phyloP scores from a whole-genome alignment of 2,329 filamentous ascomycete species.

The Cladosporium sp. region DNA sequence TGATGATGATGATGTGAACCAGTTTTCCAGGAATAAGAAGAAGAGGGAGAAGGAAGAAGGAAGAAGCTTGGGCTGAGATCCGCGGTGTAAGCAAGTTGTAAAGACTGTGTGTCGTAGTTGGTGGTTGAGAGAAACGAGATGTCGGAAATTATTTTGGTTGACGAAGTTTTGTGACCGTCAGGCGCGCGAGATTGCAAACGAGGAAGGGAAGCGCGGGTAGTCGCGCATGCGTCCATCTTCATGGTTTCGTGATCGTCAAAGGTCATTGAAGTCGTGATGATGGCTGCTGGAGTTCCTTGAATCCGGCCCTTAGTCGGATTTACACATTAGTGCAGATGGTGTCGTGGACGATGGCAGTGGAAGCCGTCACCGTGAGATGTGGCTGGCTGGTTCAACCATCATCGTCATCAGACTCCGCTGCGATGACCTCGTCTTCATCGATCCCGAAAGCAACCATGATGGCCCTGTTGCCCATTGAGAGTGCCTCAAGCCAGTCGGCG shows the following conservation, averaged over 20 bases:
- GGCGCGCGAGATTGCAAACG: slow-evolving; percentile 5
- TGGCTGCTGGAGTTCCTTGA: neutral
- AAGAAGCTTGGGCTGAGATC: neutral
- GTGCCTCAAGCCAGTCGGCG: slow-evolving; percentile 71
- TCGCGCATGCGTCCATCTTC: slow-evolving; percentile 7
- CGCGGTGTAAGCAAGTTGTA: neutral
- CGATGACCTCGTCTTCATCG: neutral
- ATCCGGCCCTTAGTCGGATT: slow-evolving; percentile 12
- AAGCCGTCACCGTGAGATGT: neutral
- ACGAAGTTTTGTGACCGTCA: neutral
- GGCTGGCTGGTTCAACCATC: neutral
- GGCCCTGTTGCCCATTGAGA: slow-evolving; percentile 62
- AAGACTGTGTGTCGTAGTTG: too few relatives aligned
- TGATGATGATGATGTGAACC: too few relatives aligned
- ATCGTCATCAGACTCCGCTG: neutral
- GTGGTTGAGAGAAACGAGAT: too few relatives aligned
- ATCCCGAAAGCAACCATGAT: slow-evolving; percentile 13
- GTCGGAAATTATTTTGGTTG: too few relatives aligned
- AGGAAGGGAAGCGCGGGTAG: neutral
- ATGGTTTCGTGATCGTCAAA: slow-evolving; percentile 4
- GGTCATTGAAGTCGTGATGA: slow-evolving; percentile 11
- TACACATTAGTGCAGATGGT: neutral
- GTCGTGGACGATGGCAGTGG: neutral
- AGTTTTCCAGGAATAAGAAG: too few relatives aligned
- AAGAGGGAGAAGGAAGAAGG: too few relatives aligned